Base-by-base conservation (phyloP, 345 rosid genomes). In the Diplotaxis tenuifolia region DNA sequence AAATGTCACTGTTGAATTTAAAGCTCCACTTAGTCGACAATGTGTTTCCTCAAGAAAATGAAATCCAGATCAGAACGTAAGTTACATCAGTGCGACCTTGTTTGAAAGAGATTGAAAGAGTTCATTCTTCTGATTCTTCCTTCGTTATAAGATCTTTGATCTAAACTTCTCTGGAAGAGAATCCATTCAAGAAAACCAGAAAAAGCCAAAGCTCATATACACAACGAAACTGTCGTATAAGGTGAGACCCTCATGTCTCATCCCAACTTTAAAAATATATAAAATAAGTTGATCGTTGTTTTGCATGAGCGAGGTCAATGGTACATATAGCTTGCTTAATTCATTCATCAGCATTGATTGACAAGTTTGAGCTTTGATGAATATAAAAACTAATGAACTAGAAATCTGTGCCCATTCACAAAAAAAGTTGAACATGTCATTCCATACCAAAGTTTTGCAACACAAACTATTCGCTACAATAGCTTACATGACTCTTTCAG, bases 161-260 rank as follows among this genome's bases (percentile, higher is more conserved):
- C 12, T 49, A 12, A 21, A 21, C n/a, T 25, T 54, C 34, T 54
- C 32, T 1, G 7, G 15, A 2, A 31, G 29, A 19, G 7, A 56
- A 62, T 14, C 6, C 50, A 0, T 10, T 18, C 7, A 12, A 7
- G 9, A 22, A 34, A 5, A 9, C 28, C 16, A 56, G 6, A 0
- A 27, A n/a, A 59, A 56, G 38, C 9, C 53, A 52, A 61, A 36
- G 27, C 15, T 65, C 56, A 68, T 18, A 74, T 74, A 72, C 4
- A 59, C 54, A 58, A 74, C 11, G 11, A 36, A 9, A 36, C 42
- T 36, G 9, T 14, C 9, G 42, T 4, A 36, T 12, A 36, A 10
- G 8, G 36, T 2, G 36, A 7, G 36, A 32, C 36, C 8, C 36
- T 36, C 42, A 36, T 3, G 42, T 36, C 42, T 36, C 42, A 36